Percentiles rank a stretch among this genome's conserved stretches.
These are phyloP conservation scores for Barbatosphaeria neglecta DNA, from an alignment of 495 filamentous ascomycete genomes.

Conservation along the genomic window DNA sequence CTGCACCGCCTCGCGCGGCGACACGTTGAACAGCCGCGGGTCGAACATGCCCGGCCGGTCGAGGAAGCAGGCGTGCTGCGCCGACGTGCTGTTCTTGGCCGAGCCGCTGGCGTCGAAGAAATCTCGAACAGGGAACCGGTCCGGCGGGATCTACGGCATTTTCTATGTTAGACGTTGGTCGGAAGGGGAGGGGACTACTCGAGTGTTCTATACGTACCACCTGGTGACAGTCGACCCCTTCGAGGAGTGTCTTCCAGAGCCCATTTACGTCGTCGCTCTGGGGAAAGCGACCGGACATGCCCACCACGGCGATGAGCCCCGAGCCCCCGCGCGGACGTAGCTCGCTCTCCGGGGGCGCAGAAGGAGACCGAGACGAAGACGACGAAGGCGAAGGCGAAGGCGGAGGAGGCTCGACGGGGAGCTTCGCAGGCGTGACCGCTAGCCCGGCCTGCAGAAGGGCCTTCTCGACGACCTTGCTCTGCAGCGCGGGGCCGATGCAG, in stretches of 20 bases:
- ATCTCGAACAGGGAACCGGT: constrained; percentile 58
- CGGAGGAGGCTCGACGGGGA: too few relatives aligned
- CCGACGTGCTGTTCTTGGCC: constrained; percentile 53
- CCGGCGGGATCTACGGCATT: constrained; percentile 48
- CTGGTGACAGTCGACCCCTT: constrained; percentile 39
- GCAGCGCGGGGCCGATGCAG: constrained; percentile 3
- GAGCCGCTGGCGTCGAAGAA: constrained; percentile 61
- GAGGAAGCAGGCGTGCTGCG: constrained; percentile 70
- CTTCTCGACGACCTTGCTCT: not conserved
- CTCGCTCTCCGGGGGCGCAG: too few relatives aligned
- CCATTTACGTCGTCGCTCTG: constrained; percentile 41
- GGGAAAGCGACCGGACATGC: constrained; percentile 53
- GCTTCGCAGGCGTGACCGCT: too few relatives aligned
- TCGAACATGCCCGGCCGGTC: constrained; percentile 68
- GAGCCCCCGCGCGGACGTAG: not conserved
- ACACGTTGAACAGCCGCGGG: constrained; percentile 74
- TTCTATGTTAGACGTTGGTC: too few relatives aligned
- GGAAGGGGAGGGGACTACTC: too few relatives aligned
- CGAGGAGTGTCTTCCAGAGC: constrained; percentile 52
- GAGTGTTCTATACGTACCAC: too few relatives aligned
- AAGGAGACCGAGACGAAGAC: too few relatives aligned
- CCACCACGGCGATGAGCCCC: constrained; percentile 48
- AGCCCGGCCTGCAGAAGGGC: not conserved
- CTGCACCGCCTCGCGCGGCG: constrained; percentile 67
- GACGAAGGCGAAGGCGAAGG: too few relatives aligned